phyloP scores from a whole-genome alignment of 306 rosid genomes.

The Argentina anserina region DNA sequence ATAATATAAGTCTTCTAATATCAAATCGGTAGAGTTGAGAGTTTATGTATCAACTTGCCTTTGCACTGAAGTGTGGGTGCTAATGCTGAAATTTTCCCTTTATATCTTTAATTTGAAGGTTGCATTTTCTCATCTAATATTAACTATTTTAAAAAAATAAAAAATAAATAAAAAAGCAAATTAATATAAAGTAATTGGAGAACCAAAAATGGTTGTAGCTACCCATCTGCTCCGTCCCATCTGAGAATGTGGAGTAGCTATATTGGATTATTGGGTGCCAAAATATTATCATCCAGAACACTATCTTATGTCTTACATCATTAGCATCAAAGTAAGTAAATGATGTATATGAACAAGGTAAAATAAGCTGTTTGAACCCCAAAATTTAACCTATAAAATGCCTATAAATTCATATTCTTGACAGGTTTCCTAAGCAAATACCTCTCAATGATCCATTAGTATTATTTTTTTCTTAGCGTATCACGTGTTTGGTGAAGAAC shows the following conservation, averaged over 20 bases:
- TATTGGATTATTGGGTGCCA: conserved; percentile 1
- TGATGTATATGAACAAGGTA: neutral
- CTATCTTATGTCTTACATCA: neutral
- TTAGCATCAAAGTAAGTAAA: neutral
- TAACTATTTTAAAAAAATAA: neutral
- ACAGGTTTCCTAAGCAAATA: neutral
- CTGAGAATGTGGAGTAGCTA: neutral
- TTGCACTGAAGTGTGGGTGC: too few species aligned
- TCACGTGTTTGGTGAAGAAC: conserved; percentile 39
- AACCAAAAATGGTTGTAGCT: neutral
- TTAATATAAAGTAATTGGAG: neutral
- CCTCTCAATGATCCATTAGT: neutral
- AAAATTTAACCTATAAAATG: neutral
- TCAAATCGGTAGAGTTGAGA: too few species aligned
- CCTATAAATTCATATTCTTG: neutral
- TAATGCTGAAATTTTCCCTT: too few species aligned
- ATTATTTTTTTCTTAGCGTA: neutral
- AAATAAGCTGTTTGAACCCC: neutral
- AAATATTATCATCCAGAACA: neutral
- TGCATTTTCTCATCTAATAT: too few species aligned
- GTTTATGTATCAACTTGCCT: too few species aligned
- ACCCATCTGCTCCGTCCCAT: neutral
- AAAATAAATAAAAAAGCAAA: neutral
- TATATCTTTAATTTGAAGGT: too few species aligned
- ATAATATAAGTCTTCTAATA: too few species aligned